A percentile compares a stretch with the other conserved stretches of the same genome.
Conservation (phyloP, 2,329 filamentous ascomycete species). For the Neonectria magnoliae region DNA sequence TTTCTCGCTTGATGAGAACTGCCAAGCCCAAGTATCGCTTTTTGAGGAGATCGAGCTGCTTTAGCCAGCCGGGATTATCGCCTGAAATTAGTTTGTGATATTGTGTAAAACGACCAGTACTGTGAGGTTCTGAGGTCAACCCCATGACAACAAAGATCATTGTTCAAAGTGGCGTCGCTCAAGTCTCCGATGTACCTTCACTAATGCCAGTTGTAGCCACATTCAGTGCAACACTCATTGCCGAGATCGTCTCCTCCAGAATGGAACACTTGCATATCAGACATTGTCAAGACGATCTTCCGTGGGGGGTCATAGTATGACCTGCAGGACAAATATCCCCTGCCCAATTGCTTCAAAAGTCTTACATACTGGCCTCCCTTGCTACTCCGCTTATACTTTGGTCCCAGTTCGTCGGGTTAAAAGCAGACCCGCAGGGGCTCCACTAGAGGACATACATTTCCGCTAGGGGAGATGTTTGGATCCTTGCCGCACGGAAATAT, state of each 20-base stretch:
- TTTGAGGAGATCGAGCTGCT: background rate
- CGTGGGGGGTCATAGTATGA: conserved; percentile 15
- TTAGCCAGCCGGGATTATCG: too few species aligned
- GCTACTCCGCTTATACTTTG: conserved; percentile 8
- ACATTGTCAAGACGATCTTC: background rate
- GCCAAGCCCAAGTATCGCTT: too few species aligned
- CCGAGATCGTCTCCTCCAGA: background rate
- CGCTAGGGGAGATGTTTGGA: background rate
- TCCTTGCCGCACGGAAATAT: background rate
- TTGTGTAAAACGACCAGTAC: too few species aligned
- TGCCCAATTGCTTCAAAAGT: conserved; percentile 10
- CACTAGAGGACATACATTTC: background rate
- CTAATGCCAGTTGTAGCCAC: background rate
- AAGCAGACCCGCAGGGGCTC: background rate
- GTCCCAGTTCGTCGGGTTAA: conserved; percentile 5
- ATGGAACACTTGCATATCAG: background rate
- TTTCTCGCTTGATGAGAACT: too few species aligned
- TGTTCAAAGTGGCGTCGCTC: background rate
- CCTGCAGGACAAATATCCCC: background rate
- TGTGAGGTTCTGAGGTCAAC: background rate
- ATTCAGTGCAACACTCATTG: background rate
- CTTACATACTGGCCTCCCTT: conserved; percentile 9
- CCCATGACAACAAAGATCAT: background rate
- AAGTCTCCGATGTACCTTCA: background rate
- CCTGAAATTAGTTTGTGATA: too few species aligned